These are phyloP conservation scores for Colletotrichum cuscutae DNA, from an alignment of 2,329 filamentous ascomycete species.

Conservation along the genomic window DNA sequence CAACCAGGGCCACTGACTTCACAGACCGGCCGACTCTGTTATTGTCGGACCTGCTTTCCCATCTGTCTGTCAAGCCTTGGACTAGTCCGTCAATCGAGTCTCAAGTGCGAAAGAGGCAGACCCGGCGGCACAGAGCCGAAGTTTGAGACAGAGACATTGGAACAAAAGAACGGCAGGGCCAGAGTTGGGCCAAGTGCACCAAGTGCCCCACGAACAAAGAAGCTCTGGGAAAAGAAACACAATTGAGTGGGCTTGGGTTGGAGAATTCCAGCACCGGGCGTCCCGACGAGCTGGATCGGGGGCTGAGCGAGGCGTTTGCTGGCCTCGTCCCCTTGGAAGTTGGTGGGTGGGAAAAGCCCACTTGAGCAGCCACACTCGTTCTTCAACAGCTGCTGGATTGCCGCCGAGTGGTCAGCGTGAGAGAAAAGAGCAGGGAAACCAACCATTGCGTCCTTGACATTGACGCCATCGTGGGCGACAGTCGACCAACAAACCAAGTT, in stretches of 20 bases:
- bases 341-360: not conserved
- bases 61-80: not conserved
- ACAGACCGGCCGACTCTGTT: not conserved
- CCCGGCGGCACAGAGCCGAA: slow-evolving; percentile 16
- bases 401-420: not conserved
- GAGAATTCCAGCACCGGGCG: slow-evolving; percentile 17
- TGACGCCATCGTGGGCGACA: not conserved
- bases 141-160: slow-evolving; percentile 22
- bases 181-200: not conserved
- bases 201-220: slow-evolving; percentile 23
- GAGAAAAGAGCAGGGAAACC: not conserved
- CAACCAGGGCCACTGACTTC: slow-evolving; percentile 1
- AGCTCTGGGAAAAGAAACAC: not conserved
- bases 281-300: slow-evolving; percentile 32
- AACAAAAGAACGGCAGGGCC: slow-evolving; percentile 24
- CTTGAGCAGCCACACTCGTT: not conserved
- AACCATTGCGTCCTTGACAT: slow-evolving; percentile 1
- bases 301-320: slow-evolving; percentile 29
- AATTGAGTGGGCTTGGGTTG: not conserved
- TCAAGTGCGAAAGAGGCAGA: not conserved
- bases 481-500: slow-evolving; percentile 4
- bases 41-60: not conserved
- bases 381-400: not conserved
- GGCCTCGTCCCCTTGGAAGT: not conserved
- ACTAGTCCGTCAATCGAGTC: not conserved